Evolutionary conservation across 768 basidiomycete genomes (phyloP).

Genomic region (Brasilioporus rufonigricans): DNA sequence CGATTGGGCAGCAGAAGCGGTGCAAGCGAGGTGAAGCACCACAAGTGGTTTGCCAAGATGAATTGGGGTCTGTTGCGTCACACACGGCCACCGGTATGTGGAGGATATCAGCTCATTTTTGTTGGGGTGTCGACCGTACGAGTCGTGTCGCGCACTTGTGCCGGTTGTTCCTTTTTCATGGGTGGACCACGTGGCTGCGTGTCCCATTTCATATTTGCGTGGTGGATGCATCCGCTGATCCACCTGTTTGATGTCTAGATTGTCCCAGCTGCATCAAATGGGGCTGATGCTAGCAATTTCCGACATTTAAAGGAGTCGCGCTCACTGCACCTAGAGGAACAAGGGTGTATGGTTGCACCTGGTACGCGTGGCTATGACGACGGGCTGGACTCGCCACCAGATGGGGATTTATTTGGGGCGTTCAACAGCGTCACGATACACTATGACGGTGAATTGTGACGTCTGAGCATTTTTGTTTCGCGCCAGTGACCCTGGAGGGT

Average conservation of each 20-base stretch:
- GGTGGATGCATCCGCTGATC: constrained; percentile 27
- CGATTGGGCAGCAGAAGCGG: constrained; percentile 90
- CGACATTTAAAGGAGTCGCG: constrained; percentile 87
- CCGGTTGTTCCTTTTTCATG: neutral
- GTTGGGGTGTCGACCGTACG: neutral
- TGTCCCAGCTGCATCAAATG: constrained; percentile 70
- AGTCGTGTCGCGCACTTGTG: neutral
- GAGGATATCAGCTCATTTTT: neutral
- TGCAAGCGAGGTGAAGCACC: constrained; percentile 97
- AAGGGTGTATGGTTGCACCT: constrained; percentile 37
- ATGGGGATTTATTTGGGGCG: constrained; percentile 75
- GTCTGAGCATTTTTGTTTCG: constrained; percentile 1
- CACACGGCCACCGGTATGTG: constrained; percentile 84
- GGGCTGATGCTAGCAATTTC: constrained; percentile 84
- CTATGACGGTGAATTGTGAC: constrained; percentile 67
- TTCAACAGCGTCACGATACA: constrained; percentile 90
- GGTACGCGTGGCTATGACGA: constrained; percentile 44
- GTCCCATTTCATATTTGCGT: constrained; percentile 8
- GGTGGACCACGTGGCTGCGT: constrained; percentile 11
- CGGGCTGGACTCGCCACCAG: constrained; percentile 42
- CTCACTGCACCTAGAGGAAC: constrained; percentile 85
- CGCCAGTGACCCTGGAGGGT: constrained; percentile 1
- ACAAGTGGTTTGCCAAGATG: constrained; percentile 96
- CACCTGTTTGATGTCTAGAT: constrained; percentile 52
- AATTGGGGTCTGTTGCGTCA: constrained; percentile 97